A percentile compares a stretch with the other conserved stretches of the same genome.
These are phyloP conservation scores for Xylaria digitata DNA, from an alignment of 2,329 filamentous ascomycete genomes.

Conservation along the genomic window DNA sequence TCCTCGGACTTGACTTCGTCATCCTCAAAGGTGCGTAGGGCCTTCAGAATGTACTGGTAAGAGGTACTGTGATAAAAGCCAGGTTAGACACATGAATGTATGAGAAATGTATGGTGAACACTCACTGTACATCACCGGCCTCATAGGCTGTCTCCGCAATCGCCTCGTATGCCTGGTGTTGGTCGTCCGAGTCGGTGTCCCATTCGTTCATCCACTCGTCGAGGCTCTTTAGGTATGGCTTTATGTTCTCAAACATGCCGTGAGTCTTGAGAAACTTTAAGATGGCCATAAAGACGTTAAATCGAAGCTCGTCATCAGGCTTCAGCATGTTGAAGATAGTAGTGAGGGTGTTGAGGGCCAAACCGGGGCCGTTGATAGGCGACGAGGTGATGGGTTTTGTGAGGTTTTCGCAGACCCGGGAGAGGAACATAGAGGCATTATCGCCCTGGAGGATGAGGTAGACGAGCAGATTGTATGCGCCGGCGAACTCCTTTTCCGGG, in stretches of 20 bases:
- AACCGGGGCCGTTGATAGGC: conserved; percentile 82
- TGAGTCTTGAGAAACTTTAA: conserved; percentile 82
- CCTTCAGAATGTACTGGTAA: conserved; percentile 75
- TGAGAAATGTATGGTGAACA: conserved; percentile 39
- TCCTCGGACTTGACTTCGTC: conserved; percentile 68
- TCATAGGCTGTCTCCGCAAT: conserved; percentile 84
- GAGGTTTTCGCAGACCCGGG: conserved; percentile 89
- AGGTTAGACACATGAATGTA: conserved; percentile 29
- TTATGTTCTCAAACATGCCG: conserved; percentile 83
- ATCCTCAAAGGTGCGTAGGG: conserved; percentile 70
- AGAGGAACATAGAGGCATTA: conserved; percentile 86
- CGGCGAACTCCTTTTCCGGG: conserved; percentile 95
- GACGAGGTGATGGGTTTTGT: conserved; percentile 87
- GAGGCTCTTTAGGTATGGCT: conserved; percentile 84
- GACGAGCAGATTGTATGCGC: conserved; percentile 96
- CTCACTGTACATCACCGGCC: conserved; percentile 79
- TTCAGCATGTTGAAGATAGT: conserved; percentile 96
- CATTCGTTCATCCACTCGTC: conserved; percentile 85
- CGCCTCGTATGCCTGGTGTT: conserved; percentile 85
- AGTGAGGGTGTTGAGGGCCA: conserved; percentile 90
- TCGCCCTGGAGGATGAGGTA: conserved; percentile 90
- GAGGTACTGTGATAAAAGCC: conserved; percentile 58
- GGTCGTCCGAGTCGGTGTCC: conserved; percentile 83
- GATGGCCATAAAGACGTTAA: conserved; percentile 90
- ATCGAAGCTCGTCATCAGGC: conserved; percentile 80